Evolutionary conservation across 2,329 filamentous ascomycete species (phyloP), one percentile per base, ranked within the genome.

Genomic region (Phaeosphaeria sp.): DNA sequence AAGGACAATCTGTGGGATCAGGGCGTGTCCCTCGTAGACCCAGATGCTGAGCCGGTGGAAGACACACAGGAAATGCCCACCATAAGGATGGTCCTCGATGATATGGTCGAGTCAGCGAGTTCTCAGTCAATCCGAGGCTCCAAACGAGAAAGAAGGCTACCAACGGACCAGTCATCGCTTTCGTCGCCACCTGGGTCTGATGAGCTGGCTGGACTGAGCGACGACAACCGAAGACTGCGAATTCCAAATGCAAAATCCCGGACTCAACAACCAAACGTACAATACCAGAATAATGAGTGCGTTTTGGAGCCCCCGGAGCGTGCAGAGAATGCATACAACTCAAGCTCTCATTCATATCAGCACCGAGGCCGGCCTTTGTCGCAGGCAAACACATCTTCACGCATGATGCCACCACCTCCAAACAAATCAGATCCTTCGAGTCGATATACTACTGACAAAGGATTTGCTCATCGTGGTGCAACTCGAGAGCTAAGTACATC

Each of bases 351-450:
- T 10, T 64, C 62, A 17, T 56, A 56, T 42, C 20, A 30, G 6
- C 66, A 63, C 1, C 53, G 59, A 6, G 59, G 63, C 36, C 66
- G 72, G 39, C 71, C 71, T 1, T 66, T 48, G 52, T 74, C 73
- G 1, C 67, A 67, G 51, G 74, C 73, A 10, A 76, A 77, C 30
- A 74, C 67, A 18, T 68, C 68, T 18, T 74, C 71, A 25, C 62
- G 72, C 1, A 70, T 77, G 58, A 64, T 64, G 55, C 65, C 66
- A 6, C 57, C 65, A 13, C 55, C 46, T 3, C n/a, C 15, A 6
- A 52, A 39, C 1, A 27, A 11, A 17, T 58, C 27, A 20, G 27
- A 25, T 2, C 5, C 17, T 23, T 25, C 22, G 3, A 27, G 11
- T 46, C 44, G 17, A 9, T 3, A n/a, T 17, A 7, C 22, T 10